phyloP scores from a whole-genome alignment of 2,329 filamentous ascomycete species.

The Gaeumannomyces sp. region DNA sequence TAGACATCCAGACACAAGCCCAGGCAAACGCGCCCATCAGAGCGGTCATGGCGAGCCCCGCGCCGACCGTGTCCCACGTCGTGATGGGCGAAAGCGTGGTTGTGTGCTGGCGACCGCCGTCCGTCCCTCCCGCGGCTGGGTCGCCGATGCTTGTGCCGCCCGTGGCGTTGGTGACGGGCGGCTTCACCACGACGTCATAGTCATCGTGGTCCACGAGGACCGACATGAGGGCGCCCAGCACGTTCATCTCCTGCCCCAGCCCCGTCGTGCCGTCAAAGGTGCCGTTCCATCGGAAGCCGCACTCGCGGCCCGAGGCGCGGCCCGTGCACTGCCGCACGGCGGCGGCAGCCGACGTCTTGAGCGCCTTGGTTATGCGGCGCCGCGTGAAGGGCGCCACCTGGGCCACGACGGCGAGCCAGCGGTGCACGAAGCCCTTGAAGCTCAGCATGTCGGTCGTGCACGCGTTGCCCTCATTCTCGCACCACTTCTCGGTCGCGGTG shows the following conservation, averaged over 20 bases:
- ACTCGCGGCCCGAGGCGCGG: conserved; percentile 51
- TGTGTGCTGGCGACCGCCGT: background rate
- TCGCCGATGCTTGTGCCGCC: conserved; percentile 36
- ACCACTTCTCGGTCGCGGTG: conserved; percentile 51
- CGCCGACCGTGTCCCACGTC: conserved; percentile 30
- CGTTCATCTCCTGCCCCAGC: conserved; percentile 39
- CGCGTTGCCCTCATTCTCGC: conserved; percentile 26
- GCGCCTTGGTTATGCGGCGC: conserved; percentile 47
- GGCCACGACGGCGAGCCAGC: conserved; percentile 56
- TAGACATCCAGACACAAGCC: background rate
- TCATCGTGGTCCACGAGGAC: conserved; percentile 40
- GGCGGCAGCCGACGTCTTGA: conserved; percentile 51
- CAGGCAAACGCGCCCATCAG: background rate
- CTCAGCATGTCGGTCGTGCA: conserved; percentile 68
- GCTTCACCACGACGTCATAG: conserved; percentile 15
- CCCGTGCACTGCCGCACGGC: conserved; percentile 58
- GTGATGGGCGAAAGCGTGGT: background rate
- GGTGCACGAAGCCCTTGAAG: conserved; percentile 67
- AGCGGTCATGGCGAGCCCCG: conserved; percentile 31
- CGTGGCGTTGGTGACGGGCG: conserved; percentile 31
- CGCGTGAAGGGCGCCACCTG: conserved; percentile 56
- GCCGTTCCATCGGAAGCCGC: conserved; percentile 59
- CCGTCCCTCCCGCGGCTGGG: conserved; percentile 21
- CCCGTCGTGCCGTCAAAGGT: conserved; percentile 32
- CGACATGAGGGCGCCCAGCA: conserved; percentile 45